Percentiles rank a stretch among this genome's conserved stretches.
Evolutionary conservation across 2,329 filamentous ascomycete genomes (phyloP).

Genomic region (Herpotrichia juniperi): DNA sequence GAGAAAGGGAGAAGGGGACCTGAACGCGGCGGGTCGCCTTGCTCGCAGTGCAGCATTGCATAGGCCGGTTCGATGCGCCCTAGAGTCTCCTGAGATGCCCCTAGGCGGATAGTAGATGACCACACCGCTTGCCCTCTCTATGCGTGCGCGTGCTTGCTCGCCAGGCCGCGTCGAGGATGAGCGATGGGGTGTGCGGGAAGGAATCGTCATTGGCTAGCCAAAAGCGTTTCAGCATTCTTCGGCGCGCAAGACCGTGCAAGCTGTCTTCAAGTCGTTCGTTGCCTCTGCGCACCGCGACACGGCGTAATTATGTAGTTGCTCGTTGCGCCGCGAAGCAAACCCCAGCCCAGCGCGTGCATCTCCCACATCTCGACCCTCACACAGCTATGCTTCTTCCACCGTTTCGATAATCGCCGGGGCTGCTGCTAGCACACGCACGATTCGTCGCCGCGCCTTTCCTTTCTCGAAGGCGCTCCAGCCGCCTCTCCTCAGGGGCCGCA

Average conservation of each 20-base stretch:
- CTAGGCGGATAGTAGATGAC: background rate
- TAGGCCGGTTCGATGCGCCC: too few relatives aligned
- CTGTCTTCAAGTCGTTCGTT: background rate
- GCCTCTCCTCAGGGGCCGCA: background rate
- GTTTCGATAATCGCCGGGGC: background rate
- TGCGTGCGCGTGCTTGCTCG: background rate
- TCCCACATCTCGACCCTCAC: too few relatives aligned
- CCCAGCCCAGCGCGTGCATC: too few relatives aligned
- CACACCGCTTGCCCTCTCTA: background rate
- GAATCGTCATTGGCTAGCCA: background rate
- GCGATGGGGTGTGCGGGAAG: background rate
- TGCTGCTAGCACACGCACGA: background rate
- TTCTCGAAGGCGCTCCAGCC: background rate
- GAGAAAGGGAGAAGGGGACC: background rate
- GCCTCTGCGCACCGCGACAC: background rate
- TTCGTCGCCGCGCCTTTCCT: background rate
- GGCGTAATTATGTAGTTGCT: too few relatives aligned
- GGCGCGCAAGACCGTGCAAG: slow-evolving; percentile 2
- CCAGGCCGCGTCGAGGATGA: background rate
- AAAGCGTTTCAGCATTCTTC: slow-evolving; percentile 2
- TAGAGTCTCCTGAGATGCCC: too few relatives aligned
- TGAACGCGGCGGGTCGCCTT: background rate
- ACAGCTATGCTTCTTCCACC: background rate
- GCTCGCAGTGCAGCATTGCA: too few relatives aligned
- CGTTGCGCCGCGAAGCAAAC: too few relatives aligned